A percentile compares a stretch with the other conserved stretches of the same genome.
Conservation (phyloP, 257 asterid genomes). For the Fraxinus americana region DNA sequence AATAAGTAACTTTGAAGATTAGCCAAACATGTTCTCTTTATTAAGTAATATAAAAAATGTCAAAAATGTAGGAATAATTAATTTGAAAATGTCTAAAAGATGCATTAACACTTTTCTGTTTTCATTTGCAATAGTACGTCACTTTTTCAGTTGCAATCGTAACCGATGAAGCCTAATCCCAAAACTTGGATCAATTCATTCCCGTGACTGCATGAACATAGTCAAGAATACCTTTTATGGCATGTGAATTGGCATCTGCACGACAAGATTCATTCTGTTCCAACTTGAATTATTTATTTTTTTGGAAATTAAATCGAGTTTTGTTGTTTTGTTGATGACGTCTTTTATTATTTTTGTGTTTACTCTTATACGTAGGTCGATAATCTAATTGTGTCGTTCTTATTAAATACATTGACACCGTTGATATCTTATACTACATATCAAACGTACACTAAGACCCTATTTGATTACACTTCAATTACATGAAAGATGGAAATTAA, state of each 20-base stretch:
- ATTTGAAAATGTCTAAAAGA: background rate
- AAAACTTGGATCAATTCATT: background rate
- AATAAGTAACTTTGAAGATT: background rate
- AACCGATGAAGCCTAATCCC: background rate
- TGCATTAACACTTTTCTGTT: background rate
- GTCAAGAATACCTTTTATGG: background rate
- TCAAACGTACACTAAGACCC: too few relatives aligned
- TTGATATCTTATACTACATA: too few relatives aligned
- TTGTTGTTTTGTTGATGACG: too few relatives aligned
- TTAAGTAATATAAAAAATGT: background rate
- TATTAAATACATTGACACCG: too few relatives aligned
- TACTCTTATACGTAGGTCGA: background rate
- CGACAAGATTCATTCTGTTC: background rate
- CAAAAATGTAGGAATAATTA: background rate
- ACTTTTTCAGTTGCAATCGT: background rate
- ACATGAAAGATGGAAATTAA: too few relatives aligned
- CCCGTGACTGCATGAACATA: background rate
- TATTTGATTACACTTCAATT: too few relatives aligned
- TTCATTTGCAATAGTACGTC: background rate
- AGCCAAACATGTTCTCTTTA: background rate
- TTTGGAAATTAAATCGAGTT: background rate
- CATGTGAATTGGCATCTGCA: background rate
- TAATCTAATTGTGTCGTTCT: too few relatives aligned
- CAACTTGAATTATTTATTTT: background rate
- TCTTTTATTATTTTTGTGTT: background rate